Evolutionary conservation across 176 grass and related monocot genomes (phyloP), one percentile per base, ranked within the genome.

Genomic region (Paspalum vaginatum): DNA sequence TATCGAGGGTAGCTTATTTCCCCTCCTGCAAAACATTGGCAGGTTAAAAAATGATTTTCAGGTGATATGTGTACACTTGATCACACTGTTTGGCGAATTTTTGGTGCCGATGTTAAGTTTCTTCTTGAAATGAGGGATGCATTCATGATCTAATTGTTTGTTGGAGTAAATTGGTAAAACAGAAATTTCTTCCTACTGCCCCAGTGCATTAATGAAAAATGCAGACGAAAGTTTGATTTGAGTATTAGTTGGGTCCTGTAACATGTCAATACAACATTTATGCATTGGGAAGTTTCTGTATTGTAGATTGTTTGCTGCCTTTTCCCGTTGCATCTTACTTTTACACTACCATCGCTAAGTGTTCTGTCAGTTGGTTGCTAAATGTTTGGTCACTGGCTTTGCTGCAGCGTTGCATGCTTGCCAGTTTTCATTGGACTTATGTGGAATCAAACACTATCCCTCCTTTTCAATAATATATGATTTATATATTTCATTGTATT

Each of bases 381-480:
- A 32, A 15, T 69, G n/a, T 48, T 22, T 38, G 5, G 3, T 44
- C 24, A 41, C 6, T 67, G n/a, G 21, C 65, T 39, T 56, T 45
- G 26, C n/a, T 37, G 46, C 3, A 43, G 1, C 10, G 53, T 75
- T 67, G 47, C 26, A 64, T 71, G 14, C 37, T 76, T 74, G 47
- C 20, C 46, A 71, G 18, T 32, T 54, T 67, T 45, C 4, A 18
- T 49, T 22, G 9, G 27, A 70, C 32, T n/a, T 85, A 18, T 61
- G 11, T 47, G 11, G 24, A 69, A 65, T 72, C 20, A 42, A 78
- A 83, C 13, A 60, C 49, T 13, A 46, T 88, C 10, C 69, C 69
- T 37, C 43, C 17, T 48, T 79, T 75, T 70, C 20, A 86, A 47
- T 53, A 44, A 56, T 21, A 51, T 66, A 40, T 11, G 1, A 2